Evolutionary conservation across 306 rosid genomes (phyloP), one percentile per base, ranked within the genome.

Genomic region (Trifolium subterraneum): DNA sequence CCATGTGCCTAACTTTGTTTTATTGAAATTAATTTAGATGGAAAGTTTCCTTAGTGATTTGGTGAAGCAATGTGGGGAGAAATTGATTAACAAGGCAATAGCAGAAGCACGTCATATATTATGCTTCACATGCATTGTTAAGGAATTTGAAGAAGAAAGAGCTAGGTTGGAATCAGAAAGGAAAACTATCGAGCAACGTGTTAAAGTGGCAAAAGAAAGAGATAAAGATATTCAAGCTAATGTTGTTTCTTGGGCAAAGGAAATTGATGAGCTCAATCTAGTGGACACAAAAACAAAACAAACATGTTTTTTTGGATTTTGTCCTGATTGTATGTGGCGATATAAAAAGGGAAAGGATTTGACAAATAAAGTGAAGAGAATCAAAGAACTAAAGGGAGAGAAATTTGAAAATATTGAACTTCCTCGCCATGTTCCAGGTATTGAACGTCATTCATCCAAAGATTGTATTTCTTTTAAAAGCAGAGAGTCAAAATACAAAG

Each of bases 1-100:
- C 25, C 25, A 22, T 22, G 2, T 22, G 25, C 18, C 36, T 33
- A 33, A 63, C n/a, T 31, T 48, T 9, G 12, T 36, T 38, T 4
- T 12, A 31, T 39, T 55, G 23, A 66, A 55, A 15, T 66, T 66
- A 23, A n/a, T 77, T 44, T 31, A 45, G 75, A 77, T 69, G 75
- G 11, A 0, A 2, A 23, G 4, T 16, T 6, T 33, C 8, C 5
- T 8, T 0, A 0, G 12, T 8, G 55, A 42, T 33, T 36, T 20
- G 41, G 66, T 20, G 7, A 68, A 55, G 44, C 2, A 1, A 0
- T 10, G 0, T 39, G 13, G 13, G 13, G 70, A 70, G 23, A 27
- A 7, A n/a, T 35, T 67, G 27, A 44, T 60, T 1, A 9, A 48
- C 8, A 6, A 2, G 19, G 44, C 29, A 48, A 20, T 60, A 16